Percentiles rank a stretch among this genome's conserved stretches.
These are phyloP conservation scores for Porogramme epimiltina DNA, from an alignment of 1,284 basidiomycete genomes.

Conservation along the genomic window DNA sequence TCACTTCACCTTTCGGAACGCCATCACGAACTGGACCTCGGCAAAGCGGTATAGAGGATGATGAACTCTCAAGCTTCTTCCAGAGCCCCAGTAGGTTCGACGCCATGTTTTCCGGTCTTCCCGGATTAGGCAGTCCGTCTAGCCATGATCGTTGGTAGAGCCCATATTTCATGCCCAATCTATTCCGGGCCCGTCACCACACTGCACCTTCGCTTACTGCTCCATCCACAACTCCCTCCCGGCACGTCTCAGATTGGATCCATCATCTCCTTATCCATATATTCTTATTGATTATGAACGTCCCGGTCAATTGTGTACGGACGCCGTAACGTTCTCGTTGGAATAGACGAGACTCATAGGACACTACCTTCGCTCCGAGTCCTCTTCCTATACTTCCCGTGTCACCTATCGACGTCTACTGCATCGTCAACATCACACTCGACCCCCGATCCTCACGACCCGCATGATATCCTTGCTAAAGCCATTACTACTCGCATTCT, in stretches of 20 bases:
- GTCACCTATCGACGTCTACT: too few relatives aligned
- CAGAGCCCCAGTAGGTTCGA: conserved; percentile 9
- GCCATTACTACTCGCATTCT: too few relatives aligned
- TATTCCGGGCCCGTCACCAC: too few relatives aligned
- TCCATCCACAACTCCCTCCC: neutral
- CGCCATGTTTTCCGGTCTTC: neutral
- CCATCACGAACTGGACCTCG: conserved; percentile 8
- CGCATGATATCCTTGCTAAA: too few relatives aligned
- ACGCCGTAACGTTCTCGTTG: conserved; percentile 5
- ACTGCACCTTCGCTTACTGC: neutral
- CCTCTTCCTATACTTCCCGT: too few relatives aligned
- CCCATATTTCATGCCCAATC: too few relatives aligned
- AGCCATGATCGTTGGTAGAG: neutral
- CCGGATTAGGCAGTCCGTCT: neutral
- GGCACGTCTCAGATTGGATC: conserved; percentile 8
- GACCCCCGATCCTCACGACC: too few relatives aligned
- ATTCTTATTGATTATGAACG: conserved; percentile 15
- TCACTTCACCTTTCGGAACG: conserved; percentile 15
- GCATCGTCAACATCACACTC: too few relatives aligned
- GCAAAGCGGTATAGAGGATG: conserved; percentile 5
- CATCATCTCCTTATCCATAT: conserved; percentile 6
- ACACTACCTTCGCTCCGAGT: neutral
- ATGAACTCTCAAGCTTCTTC: conserved; percentile 15
- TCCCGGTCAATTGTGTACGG: conserved; percentile 11
- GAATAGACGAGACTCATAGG: conserved; percentile 16